A percentile compares a stretch with the other conserved stretches of the same genome.
Conservation (phyloP, 495 filamentous ascomycete genomes). For the Hypoxylon fragiforme region DNA sequence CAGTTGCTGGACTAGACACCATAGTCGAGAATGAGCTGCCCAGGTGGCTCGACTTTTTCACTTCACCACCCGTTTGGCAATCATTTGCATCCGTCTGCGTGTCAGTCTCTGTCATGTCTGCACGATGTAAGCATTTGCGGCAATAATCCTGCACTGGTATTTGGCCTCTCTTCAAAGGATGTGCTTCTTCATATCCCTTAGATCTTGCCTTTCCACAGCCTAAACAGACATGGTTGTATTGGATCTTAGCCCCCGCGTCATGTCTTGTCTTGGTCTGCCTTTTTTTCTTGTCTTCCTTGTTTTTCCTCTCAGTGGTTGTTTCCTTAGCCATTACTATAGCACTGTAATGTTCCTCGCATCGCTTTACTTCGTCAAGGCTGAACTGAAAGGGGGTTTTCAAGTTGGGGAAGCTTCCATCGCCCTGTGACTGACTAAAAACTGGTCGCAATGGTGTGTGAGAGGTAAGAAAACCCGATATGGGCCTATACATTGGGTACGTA, state of each 20-base stretch:
- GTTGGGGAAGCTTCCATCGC: neutral
- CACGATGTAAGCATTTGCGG: slow-evolving; percentile 17
- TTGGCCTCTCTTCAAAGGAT: slow-evolving; percentile 32
- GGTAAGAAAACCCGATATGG: neutral
- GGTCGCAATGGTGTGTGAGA: neutral
- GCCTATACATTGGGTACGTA: neutral
- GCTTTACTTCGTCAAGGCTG: slow-evolving; percentile 12
- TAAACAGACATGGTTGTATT: slow-evolving; percentile 27
- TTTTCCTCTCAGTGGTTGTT: neutral
- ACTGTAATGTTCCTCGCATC: slow-evolving; percentile 24
- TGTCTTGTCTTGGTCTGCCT: neutral
- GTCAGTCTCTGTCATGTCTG: slow-evolving; percentile 1
- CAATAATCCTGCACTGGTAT: slow-evolving; percentile 29
- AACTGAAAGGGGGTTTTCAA: neutral
- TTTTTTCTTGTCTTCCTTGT: neutral
- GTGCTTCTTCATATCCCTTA: slow-evolving; percentile 17
- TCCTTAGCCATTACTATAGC: neutral
- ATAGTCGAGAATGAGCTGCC: neutral
- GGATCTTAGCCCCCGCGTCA: slow-evolving; percentile 20
- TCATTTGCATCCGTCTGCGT: slow-evolving; percentile 2
- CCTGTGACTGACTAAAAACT: neutral
- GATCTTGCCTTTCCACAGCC: slow-evolving; percentile 32
- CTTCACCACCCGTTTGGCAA: neutral
- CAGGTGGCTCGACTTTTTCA: neutral
- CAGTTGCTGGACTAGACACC: neutral